Evolutionary conservation across 768 basidiomycete species (phyloP).

Genomic region (Pholiota conissans): DNA sequence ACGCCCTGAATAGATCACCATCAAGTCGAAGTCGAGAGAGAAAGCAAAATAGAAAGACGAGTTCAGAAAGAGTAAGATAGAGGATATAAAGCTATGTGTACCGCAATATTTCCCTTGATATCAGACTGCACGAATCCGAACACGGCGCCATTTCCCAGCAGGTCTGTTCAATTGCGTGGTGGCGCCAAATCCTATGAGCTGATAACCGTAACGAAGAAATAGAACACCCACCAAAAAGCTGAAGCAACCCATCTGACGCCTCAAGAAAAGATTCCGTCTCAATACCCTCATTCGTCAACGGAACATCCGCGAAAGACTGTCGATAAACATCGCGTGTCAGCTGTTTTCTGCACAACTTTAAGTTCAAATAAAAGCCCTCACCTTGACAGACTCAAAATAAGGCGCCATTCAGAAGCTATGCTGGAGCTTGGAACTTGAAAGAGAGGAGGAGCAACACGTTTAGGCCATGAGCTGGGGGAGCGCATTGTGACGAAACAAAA

Average conservation of each 20-base stretch:
- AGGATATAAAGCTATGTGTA: slow-evolving; percentile 23
- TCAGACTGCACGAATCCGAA: slow-evolving; percentile 78
- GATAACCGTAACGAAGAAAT: slow-evolving; percentile 1
- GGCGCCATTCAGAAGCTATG: slow-evolving; percentile 56
- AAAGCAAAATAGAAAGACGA: slow-evolving; percentile 1
- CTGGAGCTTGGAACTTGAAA: background rate
- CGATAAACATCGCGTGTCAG: too few relatives aligned
- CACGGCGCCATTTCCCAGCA: slow-evolving; percentile 59
- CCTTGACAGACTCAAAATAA: slow-evolving; percentile 71
- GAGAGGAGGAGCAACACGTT: background rate
- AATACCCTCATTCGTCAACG: slow-evolving; percentile 72
- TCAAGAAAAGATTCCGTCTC: slow-evolving; percentile 81
- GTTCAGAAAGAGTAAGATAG: slow-evolving; percentile 11
- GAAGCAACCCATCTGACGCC: slow-evolving; percentile 83
- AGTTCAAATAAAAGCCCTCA: too few relatives aligned
- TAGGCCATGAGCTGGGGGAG: background rate
- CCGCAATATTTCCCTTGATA: slow-evolving; percentile 65
- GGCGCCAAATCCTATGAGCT: background rate
- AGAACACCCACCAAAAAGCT: slow-evolving; percentile 59
- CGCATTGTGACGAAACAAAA: background rate
- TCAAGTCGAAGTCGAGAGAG: background rate
- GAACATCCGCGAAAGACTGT: slow-evolving; percentile 92
- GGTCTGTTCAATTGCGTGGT: slow-evolving; percentile 34
- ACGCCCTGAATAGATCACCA: slow-evolving; percentile 61
- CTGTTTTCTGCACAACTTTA: too few relatives aligned